phyloP scores from a whole-genome alignment of 345 rosid species.

The Melaleuca alternifolia region DNA sequence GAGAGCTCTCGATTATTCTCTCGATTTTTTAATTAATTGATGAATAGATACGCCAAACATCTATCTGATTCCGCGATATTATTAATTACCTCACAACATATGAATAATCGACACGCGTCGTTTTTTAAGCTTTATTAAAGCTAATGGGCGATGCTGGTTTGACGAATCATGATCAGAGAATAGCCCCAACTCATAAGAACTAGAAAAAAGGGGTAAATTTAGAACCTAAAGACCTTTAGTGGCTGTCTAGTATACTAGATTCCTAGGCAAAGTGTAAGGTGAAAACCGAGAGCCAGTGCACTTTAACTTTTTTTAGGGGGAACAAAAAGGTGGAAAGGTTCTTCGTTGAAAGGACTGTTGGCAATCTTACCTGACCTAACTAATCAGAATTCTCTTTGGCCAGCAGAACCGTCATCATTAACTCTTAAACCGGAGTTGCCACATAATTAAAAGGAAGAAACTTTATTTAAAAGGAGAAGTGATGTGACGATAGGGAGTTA shows the following conservation, averaged over 20 bases:
- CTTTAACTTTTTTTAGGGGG: neutral
- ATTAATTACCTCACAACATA: neutral
- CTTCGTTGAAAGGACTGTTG: neutral
- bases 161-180: neutral
- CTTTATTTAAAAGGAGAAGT: neutral
- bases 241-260: neutral
- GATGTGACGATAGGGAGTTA: neutral
- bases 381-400: neutral
- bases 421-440: neutral
- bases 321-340: neutral
- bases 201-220: neutral
- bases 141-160: neutral
- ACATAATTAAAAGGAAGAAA: neutral
- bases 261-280: neutral
- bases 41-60: neutral
- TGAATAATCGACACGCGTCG: accelerated
- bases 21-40: neutral
- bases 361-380: neutral
- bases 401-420: neutral
- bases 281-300: neutral
- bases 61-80: neutral
- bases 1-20: neutral
- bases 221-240: neutral
- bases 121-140: neutral
- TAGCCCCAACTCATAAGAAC: neutral